phyloP scores from a whole-genome alignment of 1,284 basidiomycete species.

The Fomitopsis schrenkii region DNA sequence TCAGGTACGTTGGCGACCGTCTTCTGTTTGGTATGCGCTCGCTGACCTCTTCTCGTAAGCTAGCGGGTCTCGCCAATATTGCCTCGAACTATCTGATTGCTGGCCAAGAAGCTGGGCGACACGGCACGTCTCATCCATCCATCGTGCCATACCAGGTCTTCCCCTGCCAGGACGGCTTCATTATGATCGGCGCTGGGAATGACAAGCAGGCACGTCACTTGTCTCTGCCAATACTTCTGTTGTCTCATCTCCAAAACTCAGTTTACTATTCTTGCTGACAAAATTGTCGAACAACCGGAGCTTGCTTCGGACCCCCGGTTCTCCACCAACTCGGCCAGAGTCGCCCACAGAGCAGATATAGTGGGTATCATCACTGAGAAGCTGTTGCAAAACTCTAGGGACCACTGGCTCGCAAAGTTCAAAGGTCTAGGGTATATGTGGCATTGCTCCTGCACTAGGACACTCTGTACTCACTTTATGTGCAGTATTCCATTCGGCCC shows the following conservation, averaged over 20 bases:
- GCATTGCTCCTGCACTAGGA: not conserved
- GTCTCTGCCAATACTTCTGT: not conserved
- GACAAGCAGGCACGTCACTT: slow-evolving; percentile 66
- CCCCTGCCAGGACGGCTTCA: slow-evolving; percentile 81
- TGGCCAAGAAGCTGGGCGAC: slow-evolving; percentile 80
- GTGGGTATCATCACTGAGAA: slow-evolving; percentile 68
- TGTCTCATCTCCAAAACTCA: slow-evolving; percentile 25
- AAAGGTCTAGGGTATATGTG: slow-evolving; percentile 64
- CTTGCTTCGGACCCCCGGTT: slow-evolving; percentile 62
- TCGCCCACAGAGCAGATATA: slow-evolving; percentile 72
- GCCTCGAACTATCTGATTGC: slow-evolving; percentile 92
- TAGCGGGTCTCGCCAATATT: slow-evolving; percentile 91
- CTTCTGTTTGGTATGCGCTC: slow-evolving; percentile 1
- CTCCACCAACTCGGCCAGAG: slow-evolving; percentile 71
- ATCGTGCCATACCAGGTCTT: slow-evolving; percentile 94
- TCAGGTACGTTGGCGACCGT: slow-evolving; percentile 49
- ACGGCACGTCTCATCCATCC: slow-evolving; percentile 90
- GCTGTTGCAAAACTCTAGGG: slow-evolving; percentile 54
- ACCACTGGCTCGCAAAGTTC: slow-evolving; percentile 73
- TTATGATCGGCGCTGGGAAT: slow-evolving; percentile 95
- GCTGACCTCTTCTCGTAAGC: slow-evolving; percentile 38
- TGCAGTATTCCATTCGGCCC: slow-evolving; percentile 83
- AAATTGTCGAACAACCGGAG: slow-evolving; percentile 55
- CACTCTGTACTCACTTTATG: not conserved
- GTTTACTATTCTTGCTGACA: slow-evolving; percentile 65